Evolutionary conservation across 1,284 basidiomycete genomes (phyloP).

Genomic region (Pseudozyma tsukubaensis): DNA sequence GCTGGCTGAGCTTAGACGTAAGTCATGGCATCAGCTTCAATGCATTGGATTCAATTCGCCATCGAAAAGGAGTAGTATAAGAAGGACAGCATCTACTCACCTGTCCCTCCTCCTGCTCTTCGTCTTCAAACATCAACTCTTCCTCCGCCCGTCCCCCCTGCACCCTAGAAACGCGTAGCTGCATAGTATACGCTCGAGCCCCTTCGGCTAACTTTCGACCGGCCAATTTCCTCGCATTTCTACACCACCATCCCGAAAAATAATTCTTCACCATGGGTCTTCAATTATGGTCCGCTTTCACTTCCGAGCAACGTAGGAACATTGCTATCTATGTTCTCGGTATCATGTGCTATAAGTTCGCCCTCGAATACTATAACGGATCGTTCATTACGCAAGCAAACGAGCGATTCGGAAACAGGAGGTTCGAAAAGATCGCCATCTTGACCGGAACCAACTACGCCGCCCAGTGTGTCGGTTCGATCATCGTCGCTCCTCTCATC

Average conservation of each 20-base stretch:
- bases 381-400: constrained; percentile 65
- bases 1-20: no score
- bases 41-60: no score
- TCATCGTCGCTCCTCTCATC: constrained; percentile 67
- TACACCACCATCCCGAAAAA: background rate
- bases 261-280: constrained; percentile 18
- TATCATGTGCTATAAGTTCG: constrained; percentile 63
- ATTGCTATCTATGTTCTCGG: constrained; percentile 59
- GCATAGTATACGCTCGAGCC: background rate
- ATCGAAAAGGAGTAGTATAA: background rate
- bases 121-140: background rate
- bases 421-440: constrained; percentile 63
- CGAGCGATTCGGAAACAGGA: constrained; percentile 56
- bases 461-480: constrained; percentile 65
- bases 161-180: background rate
- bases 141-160: background rate
- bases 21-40: no score
- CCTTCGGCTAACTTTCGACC: background rate
- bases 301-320: constrained; percentile 56
- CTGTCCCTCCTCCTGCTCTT: background rate
- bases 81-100: background rate
- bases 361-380: constrained; percentile 55
- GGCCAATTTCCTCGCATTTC: background rate
- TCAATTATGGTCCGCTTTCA: constrained; percentile 44
- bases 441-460: constrained; percentile 66